phyloP scores from a whole-genome alignment of 1,139 yeast species.

The Suhomyces wounanorum region DNA sequence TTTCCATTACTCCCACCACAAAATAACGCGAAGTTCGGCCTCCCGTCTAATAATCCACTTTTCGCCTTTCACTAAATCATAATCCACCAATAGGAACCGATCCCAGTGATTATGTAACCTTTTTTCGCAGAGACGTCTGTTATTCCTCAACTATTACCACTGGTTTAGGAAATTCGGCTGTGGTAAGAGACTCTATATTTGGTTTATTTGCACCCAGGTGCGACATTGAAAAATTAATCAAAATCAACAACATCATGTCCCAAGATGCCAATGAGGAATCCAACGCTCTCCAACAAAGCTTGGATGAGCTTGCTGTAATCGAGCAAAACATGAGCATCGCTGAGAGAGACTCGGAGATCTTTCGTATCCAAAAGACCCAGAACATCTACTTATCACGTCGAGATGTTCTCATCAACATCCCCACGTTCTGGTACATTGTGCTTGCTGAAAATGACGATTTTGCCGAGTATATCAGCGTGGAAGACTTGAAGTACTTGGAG shows the following conservation, averaged over 20 bases:
- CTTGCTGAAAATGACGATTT: slow-evolving; percentile 76
- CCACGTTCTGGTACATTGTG: slow-evolving; percentile 76
- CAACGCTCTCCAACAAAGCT: slow-evolving; percentile 16
- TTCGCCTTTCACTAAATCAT: no score
- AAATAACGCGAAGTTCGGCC: no score
- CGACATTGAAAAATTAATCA: slow-evolving; percentile 25
- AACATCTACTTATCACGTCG: slow-evolving; percentile 55
- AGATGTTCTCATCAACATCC: slow-evolving; percentile 46
- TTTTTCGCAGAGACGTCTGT: no score
- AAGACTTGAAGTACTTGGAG: slow-evolving; percentile 70
- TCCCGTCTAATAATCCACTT: no score
- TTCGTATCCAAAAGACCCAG: slow-evolving; percentile 51
- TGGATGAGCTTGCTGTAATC: slow-evolving; percentile 49
- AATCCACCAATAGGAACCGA: no score
- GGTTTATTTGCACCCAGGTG: slow-evolving; percentile 5
- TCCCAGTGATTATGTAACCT: no score
- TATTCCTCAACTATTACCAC: no score
- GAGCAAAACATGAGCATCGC: slow-evolving; percentile 57
- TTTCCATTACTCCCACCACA: no score
- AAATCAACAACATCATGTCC: slow-evolving; percentile 22
- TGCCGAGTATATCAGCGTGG: slow-evolving; percentile 65
- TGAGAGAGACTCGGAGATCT: slow-evolving; percentile 56
- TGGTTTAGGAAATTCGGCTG: neutral
- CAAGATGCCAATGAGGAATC: slow-evolving; percentile 9
- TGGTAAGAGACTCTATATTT: neutral